Conservation (phyloP, 352 stramenopile genomes). For the Globisporangium recalcitrans region DNA sequence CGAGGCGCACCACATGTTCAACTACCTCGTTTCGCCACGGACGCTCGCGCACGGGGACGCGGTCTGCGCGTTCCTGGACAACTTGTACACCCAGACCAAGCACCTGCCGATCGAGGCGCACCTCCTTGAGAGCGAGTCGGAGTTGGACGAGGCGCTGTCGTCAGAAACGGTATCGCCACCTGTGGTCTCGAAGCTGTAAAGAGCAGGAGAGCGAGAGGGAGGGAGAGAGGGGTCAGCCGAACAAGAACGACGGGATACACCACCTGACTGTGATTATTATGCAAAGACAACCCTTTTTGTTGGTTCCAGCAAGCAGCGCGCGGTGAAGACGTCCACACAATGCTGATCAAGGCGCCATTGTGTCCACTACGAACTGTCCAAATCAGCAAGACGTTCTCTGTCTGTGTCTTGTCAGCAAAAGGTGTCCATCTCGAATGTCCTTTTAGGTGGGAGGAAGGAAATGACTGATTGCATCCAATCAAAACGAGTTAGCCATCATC, state of each 20-base stretch:
- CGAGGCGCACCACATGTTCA: conserved; percentile 66
- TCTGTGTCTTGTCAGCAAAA: too few relatives aligned
- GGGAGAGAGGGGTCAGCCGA: neutral
- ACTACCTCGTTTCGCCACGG: conserved; percentile 68
- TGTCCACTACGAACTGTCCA: too few relatives aligned
- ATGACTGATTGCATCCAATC: too few relatives aligned
- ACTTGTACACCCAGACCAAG: conserved; percentile 47
- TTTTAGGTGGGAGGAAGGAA: too few relatives aligned
- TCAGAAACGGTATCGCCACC: neutral
- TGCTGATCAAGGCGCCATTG: too few relatives aligned
- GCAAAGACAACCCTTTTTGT: neutral
- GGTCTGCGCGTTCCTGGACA: conserved; percentile 57
- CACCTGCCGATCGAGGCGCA: conserved; percentile 7
- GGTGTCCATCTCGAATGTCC: too few relatives aligned
- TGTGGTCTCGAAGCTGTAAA: conserved; percentile 4
- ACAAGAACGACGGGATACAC: neutral
- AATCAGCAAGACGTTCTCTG: too few relatives aligned
- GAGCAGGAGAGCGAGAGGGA: neutral
- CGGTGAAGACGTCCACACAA: too few relatives aligned
- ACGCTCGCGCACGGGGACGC: conserved; percentile 61
- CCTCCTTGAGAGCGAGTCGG: neutral
- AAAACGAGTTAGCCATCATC: too few relatives aligned
- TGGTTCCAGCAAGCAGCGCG: too few relatives aligned
- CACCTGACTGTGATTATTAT: neutral
- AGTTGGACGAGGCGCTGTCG: neutral